phyloP scores from a whole-genome alignment of 306 rosid genomes.

The Castanea crenata region DNA sequence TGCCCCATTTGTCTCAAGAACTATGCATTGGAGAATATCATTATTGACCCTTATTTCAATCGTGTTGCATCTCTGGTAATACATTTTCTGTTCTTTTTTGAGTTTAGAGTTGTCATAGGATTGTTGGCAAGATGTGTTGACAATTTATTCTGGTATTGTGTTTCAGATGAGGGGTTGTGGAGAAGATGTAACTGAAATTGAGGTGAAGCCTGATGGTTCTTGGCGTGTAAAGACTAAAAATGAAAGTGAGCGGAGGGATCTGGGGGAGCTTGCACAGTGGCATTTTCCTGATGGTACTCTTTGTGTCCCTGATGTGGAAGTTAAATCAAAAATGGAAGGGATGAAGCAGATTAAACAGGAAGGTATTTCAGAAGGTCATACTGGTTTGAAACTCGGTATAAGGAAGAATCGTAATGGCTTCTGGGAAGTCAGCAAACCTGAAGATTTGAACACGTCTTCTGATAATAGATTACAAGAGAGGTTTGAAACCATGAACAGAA shows the following conservation, averaged over 20 bases:
- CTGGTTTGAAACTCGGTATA: conserved; percentile 71
- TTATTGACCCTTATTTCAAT: conserved; percentile 92
- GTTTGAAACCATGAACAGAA: conserved; percentile 59
- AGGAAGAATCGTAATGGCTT: conserved; percentile 71
- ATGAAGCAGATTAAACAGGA: conserved; percentile 76
- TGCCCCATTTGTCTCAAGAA: conserved; percentile 95
- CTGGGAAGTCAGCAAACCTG: conserved; percentile 89
- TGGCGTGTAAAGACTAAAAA: conserved; percentile 90
- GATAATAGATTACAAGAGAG: conserved; percentile 54
- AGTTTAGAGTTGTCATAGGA: conserved; percentile 2
- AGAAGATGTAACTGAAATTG: conserved; percentile 85
- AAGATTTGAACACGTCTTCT: conserved; percentile 54
- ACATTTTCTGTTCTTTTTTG: conserved; percentile 6
- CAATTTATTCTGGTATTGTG: conserved; percentile 15
- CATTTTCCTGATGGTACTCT: conserved; percentile 73
- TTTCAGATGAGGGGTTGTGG: conserved; percentile 84
- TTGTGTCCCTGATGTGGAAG: conserved; percentile 42
- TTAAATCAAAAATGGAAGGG: conserved; percentile 45
- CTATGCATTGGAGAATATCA: conserved; percentile 79
- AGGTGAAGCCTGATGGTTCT: conserved; percentile 93
- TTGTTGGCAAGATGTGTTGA: not conserved
- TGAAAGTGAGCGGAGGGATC: conserved; percentile 74
- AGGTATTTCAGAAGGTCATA: conserved; percentile 70
- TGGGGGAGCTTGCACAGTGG: conserved; percentile 76
- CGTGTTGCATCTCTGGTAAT: conserved; percentile 74